Evolutionary conservation across 2,329 filamentous ascomycete genomes (phyloP), one percentile per base, ranked within the genome.

Genomic region (Pseudogymnoascus sp.): DNA sequence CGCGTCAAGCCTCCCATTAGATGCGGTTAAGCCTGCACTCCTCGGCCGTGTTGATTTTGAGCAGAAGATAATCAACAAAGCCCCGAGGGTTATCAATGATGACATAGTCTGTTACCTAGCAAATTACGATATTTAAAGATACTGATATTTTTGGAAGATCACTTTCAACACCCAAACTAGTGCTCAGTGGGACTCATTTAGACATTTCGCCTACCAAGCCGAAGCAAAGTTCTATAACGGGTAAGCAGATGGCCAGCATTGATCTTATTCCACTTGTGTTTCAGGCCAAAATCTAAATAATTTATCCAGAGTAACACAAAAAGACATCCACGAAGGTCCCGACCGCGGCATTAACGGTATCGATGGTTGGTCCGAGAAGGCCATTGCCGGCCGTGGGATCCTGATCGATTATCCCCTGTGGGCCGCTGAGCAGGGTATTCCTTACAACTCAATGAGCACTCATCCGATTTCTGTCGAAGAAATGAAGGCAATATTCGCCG

Each of bases 361-460:
- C 5, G 14, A 66, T 78, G 66, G 74, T 58, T 76, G 75, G 74
- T 67, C 68, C n/a, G 69, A 75, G 35, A 67, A 72, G 9, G 79
- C 79, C 36, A 75, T 83, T 5, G 78, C 78, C 1, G 80, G 80
- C 2, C 76, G 81, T 0, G 80, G 80, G 19, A 73, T 83, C 2
- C 72, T 84, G 0, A 70, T 83, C 0, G 84, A 86, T 69, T 85
- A 80, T 61, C 77, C 75, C 59, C 66, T 72, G 8, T 90, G 86
- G 80, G 84, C 86, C 1, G 76, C 77, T 16, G 74, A 75, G 38
- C 78, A 85, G 52, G 80, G 79, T 35, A 81, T 87, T 61, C 68
- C 77, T 58, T 84, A 84, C 38, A 79, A 87, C 63, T 75, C 84
- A 1, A 78, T 81, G 65, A 84, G 82, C 38, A 66, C 55, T 8